phyloP scores from a whole-genome alignment of 768 basidiomycete species.

The Sarcomyxa edulis region DNA sequence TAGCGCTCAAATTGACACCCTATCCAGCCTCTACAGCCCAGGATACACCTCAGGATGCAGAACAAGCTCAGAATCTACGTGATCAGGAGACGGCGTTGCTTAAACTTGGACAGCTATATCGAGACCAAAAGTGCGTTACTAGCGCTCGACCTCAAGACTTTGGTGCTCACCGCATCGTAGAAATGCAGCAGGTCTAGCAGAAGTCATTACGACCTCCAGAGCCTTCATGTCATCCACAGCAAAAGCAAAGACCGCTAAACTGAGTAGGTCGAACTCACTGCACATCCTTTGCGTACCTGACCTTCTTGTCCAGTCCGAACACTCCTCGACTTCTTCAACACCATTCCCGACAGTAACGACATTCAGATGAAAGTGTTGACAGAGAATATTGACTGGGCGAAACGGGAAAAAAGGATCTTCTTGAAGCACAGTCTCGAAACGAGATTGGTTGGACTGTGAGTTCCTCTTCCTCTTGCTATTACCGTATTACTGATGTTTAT shows the following conservation, averaged over 20 bases:
- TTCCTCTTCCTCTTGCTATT: constrained; percentile 3
- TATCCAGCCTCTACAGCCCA: constrained; percentile 20
- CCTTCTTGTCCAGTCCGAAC: constrained; percentile 69
- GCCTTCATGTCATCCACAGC: constrained; percentile 91
- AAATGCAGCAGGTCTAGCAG: constrained; percentile 79
- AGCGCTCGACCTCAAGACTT: neutral
- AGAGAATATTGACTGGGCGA: constrained; percentile 93
- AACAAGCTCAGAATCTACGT: constrained; percentile 54
- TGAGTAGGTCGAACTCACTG: constrained; percentile 53
- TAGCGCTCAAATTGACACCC: neutral
- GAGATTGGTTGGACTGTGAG: constrained; percentile 70
- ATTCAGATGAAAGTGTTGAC: constrained; percentile 81
- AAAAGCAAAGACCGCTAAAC: constrained; percentile 95
- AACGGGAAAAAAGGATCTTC: constrained; percentile 89
- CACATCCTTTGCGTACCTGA: neutral
- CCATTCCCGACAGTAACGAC: constrained; percentile 68
- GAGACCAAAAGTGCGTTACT: constrained; percentile 69
- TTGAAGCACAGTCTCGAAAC: constrained; percentile 92
- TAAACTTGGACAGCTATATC: constrained; percentile 81
- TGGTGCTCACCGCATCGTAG: constrained; percentile 30
- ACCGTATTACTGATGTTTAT: neutral
- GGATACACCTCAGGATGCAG: constrained; percentile 27
- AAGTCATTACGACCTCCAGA: constrained; percentile 79
- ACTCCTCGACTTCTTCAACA: constrained; percentile 82
- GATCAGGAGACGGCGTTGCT: constrained; percentile 85